These are phyloP conservation scores for Kazachstania psychrophila DNA, from an alignment of 805 yeast species.

Conservation along the genomic window DNA sequence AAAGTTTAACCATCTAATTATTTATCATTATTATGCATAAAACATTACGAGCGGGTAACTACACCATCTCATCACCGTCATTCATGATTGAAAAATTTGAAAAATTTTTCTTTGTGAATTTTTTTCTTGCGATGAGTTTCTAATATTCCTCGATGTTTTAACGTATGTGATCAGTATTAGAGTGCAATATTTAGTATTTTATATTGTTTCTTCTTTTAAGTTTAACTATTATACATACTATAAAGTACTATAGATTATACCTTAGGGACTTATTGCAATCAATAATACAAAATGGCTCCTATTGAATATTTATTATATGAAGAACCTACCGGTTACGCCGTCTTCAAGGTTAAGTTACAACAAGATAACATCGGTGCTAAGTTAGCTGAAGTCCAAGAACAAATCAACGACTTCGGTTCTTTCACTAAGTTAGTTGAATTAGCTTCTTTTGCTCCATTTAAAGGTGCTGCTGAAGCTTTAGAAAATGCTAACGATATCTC, in stretches of 20 bases:
- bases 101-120: constrained; percentile 4
- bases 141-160: no score
- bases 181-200: constrained; percentile 1
- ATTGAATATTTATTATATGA: constrained; percentile 89
- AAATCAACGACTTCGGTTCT: constrained; percentile 72
- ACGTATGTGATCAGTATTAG: background rate
- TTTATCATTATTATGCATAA: no score
- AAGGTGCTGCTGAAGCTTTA: constrained; percentile 98
- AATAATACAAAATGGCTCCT: constrained; percentile 48
- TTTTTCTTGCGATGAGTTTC: constrained; percentile 9
- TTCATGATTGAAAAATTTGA: constrained; percentile 3
- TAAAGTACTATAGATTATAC: no score
- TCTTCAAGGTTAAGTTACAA: constrained; percentile 86
- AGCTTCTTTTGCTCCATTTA: constrained; percentile 94
- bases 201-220: no score
- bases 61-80: background rate
- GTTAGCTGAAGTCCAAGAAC: constrained; percentile 87
- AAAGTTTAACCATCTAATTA: no score
- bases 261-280: no score
- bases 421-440: constrained; percentile 90
- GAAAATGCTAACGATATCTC: constrained; percentile 97
- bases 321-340: constrained; percentile 97
- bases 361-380: constrained; percentile 92
- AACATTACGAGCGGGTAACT: no score
- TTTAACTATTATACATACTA: no score